These are phyloP conservation scores for Fusarium sp. DNA, from an alignment of 2,329 filamentous ascomycete species.

Conservation along the genomic window DNA sequence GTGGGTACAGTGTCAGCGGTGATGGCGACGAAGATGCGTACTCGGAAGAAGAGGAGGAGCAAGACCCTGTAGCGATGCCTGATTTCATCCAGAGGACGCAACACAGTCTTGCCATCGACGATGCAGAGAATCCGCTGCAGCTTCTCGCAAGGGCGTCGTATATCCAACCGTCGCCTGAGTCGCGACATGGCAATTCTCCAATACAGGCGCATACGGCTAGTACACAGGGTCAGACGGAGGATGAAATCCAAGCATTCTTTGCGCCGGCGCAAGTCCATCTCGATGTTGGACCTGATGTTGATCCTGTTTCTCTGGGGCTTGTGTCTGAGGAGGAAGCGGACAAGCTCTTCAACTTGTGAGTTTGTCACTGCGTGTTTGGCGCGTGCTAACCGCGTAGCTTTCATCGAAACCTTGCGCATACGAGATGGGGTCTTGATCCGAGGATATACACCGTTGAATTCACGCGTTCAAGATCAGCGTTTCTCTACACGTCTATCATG, in stretches of 20 bases:
- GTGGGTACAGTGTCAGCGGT: conserved; percentile 22
- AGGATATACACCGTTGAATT: conserved; percentile 71
- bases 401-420: conserved; percentile 75
- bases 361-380: not conserved
- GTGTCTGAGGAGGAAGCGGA: conserved; percentile 72
- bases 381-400: conserved; percentile 58
- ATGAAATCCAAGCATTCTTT: conserved; percentile 72
- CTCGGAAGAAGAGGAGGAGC: conserved; percentile 46
- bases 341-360: conserved; percentile 71
- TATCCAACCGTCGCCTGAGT: conserved; percentile 63
- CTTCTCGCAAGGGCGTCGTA: conserved; percentile 78
- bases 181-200: conserved; percentile 42
- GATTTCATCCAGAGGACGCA: conserved; percentile 47
- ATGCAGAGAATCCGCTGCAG: conserved; percentile 79
- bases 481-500: conserved; percentile 76
- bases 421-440: conserved; percentile 77
- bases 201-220: conserved; percentile 36
- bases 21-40: conserved; percentile 44
- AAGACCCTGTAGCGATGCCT: conserved; percentile 37
- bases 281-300: conserved; percentile 70
- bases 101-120: conserved; percentile 70
- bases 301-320: conserved; percentile 76
- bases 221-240: conserved; percentile 43
- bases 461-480: conserved; percentile 73
- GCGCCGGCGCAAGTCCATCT: conserved; percentile 69